Conservation (phyloP, 345 rosid species). For the Aethionema arabicum region DNA sequence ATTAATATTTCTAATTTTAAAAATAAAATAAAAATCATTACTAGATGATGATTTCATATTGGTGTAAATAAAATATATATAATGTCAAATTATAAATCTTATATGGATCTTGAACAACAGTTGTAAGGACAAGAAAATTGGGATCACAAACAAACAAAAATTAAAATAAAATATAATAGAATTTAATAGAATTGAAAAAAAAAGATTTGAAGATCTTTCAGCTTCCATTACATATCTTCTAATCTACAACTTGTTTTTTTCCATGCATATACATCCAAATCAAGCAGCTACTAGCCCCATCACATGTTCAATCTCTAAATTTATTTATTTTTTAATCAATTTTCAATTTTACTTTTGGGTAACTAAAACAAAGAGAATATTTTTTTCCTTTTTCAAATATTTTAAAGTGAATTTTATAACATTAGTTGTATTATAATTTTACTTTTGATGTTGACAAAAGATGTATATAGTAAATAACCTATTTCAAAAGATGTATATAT, state of each 20-base stretch:
- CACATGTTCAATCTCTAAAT: neutral
- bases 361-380: neutral
- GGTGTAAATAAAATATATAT: no score
- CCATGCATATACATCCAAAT: constrained; percentile 21
- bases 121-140: neutral
- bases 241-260: constrained; percentile 26
- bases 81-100: no score
- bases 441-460: no score
- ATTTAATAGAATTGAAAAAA: neutral
- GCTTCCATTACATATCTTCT: neutral
- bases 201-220: constrained; percentile 5
- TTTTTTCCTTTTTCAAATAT: no score
- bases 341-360: constrained; percentile 3
- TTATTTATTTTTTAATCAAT: neutral
- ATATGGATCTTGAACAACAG: neutral
- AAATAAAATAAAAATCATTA: neutral
- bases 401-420: no score
- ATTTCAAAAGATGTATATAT: no score
- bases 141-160: constrained; percentile 28
- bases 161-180: no score
- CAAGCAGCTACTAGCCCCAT: constrained; percentile 23
- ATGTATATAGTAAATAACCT: no score
- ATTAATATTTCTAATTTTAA: no score
- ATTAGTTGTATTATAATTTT: no score
- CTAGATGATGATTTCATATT: neutral